Evolutionary conservation across 208 protist species (phyloP), one percentile per base, ranked within the genome.

Genomic region (Phytomonas sp.): DNA sequence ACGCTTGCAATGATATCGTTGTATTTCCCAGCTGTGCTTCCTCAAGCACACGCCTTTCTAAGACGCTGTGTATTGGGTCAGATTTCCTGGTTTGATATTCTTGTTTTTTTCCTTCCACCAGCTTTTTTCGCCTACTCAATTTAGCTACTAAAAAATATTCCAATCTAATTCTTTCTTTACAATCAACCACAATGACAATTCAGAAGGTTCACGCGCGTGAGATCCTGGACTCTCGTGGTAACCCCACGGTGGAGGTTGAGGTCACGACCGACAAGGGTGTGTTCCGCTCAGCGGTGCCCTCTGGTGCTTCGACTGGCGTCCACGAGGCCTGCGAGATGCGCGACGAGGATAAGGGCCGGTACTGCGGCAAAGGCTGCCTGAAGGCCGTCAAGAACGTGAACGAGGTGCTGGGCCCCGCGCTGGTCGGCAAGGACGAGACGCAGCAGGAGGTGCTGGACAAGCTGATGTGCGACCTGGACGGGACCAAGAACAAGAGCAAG

Each of bases 261-360:
- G 68, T 99, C 62, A 97, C 83, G 34, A 99, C 98, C 56, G 92
- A 87, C 26, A 66, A 88, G 26, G 97, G 97, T 62, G 67, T 97
- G 23, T 99, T 99, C 89, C 93, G 97, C 73, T 95, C 95, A 20
- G 96, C 95, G 31, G 98, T 99, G 23, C 99, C 99, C 33, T 98
- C 94, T 23, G 98, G 99, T 72, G 99, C 99, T 6, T 99, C 98
- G 28, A 99, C 98, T 36, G 99, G 99, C 73, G 86, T 96, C 33
- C 91, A 99, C 76, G 98, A 99, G 84, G 98, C 98, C 28, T 90
- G 88, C 67, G 98, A 99, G 85, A 86, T 99, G 36, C 92, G 98
- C 72, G 99, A 99, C 76, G 89, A 82, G 62, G 97, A 98, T 81
- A 93, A 96, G 73, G 75, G 73, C 34, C 79, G 86, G 61, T 99